Evolutionary conservation across 139 green algal species (phyloP).

Genomic region (Chlamydomonas incerta): DNA sequence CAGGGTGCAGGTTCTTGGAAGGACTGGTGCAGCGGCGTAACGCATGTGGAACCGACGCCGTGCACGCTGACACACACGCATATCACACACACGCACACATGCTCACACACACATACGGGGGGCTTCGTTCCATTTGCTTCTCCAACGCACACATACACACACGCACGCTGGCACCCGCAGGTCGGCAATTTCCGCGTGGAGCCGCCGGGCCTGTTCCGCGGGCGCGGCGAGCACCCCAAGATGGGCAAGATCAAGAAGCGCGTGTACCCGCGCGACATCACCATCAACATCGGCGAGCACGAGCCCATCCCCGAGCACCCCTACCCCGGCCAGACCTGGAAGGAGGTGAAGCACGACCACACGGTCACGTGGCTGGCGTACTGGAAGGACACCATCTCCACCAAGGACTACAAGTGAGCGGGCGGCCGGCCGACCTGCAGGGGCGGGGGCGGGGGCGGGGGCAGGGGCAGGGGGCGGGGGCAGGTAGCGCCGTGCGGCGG

Average conservation of each 20-base stretch:
- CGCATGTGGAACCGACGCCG: too few relatives aligned
- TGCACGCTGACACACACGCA: too few relatives aligned
- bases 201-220: constrained; percentile 97
- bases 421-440: too few relatives aligned
- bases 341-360: constrained; percentile 87
- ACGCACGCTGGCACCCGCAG: too few relatives aligned
- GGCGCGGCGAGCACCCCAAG: constrained; percentile 97
- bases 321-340: constrained; percentile 81
- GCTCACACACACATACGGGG: too few relatives aligned
- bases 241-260: constrained; percentile 98
- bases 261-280: constrained; percentile 97
- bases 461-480: too few relatives aligned
- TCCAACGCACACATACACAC: too few relatives aligned
- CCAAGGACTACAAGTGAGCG: constrained; percentile 83
- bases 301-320: constrained; percentile 88
- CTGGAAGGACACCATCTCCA: constrained; percentile 96
- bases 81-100: too few relatives aligned
- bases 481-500: too few relatives aligned
- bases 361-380: constrained; percentile 98
- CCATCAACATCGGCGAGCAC: constrained; percentile 96
- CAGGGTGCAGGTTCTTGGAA: too few relatives aligned
- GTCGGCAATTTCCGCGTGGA: constrained; percentile 99
- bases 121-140: too few relatives aligned
- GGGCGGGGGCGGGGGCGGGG: neutral
- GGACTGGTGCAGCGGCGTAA: too few relatives aligned